Evolutionary conservation across 495 filamentous ascomycete species (phyloP).

Genomic region (Neurospora sp.): DNA sequence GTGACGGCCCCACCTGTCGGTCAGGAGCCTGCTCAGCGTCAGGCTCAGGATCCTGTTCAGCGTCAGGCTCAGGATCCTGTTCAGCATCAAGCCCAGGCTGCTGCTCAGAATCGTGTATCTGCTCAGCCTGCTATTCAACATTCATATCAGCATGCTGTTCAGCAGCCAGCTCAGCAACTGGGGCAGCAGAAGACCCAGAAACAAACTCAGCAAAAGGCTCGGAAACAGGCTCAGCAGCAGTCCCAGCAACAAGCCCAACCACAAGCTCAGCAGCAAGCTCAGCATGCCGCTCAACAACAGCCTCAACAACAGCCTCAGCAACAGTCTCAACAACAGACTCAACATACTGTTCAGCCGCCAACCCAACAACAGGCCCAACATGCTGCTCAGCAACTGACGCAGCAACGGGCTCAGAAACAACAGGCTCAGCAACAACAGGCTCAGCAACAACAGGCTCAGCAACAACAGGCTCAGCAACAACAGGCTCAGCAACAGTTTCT

Average conservation of each 20-base stretch:
- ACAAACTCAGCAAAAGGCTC: slow-evolving; percentile 5
- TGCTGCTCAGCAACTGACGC: too few species aligned
- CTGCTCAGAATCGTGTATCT: not conserved
- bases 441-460: not conserved
- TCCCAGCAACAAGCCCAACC: too few species aligned
- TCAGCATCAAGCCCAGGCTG: not conserved
- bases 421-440: not conserved
- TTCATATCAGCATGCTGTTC: not conserved
- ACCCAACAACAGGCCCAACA: too few species aligned
- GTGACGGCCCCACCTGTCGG: not conserved
- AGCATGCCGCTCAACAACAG: slow-evolving; percentile 1
- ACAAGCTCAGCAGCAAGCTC: not conserved
- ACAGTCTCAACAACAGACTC: not conserved
- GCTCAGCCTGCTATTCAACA: not conserved
- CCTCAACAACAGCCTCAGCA: not conserved
- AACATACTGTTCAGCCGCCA: not conserved
- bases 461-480: not conserved
- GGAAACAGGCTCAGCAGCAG: not conserved
- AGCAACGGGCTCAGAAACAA: slow-evolving; percentile 6
- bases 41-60: not conserved
- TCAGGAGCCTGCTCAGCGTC: not conserved
- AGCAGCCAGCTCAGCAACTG: not conserved
- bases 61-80: not conserved
- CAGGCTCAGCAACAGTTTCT: not conserved
- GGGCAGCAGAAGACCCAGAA: not conserved